Conservation (phyloP, 78 protist species). For the Dictyostelium citrinum region DNA sequence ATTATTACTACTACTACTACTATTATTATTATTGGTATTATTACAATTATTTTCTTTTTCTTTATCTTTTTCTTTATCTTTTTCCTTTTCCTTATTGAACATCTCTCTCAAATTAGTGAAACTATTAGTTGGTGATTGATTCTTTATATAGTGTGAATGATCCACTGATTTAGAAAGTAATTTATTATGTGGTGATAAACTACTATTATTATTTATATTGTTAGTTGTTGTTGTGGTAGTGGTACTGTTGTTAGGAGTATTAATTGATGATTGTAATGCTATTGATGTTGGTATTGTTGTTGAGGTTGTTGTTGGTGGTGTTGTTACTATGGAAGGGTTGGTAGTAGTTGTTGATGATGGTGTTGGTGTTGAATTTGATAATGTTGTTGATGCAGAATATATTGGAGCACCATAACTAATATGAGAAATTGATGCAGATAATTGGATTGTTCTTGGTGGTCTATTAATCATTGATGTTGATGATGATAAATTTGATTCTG, state of each 20-base stretch:
- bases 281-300: neutral
- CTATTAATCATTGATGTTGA: neutral
- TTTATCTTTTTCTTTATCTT: neutral
- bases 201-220: neutral
- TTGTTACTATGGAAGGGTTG: neutral
- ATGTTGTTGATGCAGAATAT: neutral
- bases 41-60: neutral
- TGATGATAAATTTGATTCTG: neutral
- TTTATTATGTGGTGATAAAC: neutral
- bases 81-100: neutral
- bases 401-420: neutral
- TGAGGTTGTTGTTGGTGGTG: slow-evolving; percentile 1
- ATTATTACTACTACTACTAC: neutral
- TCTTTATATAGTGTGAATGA: slow-evolving; percentile 2
- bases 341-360: neutral
- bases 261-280: too few relatives aligned
- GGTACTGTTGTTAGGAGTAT: neutral
- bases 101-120: neutral
- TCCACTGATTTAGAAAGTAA: neutral
- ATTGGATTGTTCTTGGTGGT: neutral
- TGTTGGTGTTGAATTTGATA: neutral
- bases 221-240: neutral
- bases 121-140: slow-evolving; percentile 5
- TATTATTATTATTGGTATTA: neutral
- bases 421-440: neutral